A percentile compares a stretch with the other conserved stretches of the same genome.
These are phyloP conservation scores for Salix udensis DNA, from an alignment of 345 rosid species.

Conservation along the genomic window DNA sequence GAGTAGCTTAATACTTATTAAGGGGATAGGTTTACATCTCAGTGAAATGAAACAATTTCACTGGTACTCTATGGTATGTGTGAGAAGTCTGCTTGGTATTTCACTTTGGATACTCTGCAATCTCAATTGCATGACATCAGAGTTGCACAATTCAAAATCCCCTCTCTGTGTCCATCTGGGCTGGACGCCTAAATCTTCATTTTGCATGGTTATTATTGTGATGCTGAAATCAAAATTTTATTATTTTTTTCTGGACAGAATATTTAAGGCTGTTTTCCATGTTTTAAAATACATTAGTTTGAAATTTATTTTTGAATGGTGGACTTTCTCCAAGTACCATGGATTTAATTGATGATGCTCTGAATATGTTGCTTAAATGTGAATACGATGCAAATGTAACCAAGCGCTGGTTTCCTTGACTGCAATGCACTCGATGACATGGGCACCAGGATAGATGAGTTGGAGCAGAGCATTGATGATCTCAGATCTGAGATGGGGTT, in stretches of 20 bases:
- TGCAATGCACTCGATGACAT: constrained; percentile 74
- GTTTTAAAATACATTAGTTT: background rate
- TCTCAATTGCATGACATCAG: background rate
- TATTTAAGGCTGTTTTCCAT: background rate
- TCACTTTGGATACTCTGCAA: background rate
- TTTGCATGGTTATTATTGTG: background rate
- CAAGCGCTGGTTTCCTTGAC: constrained; percentile 42
- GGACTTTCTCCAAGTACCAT: background rate
- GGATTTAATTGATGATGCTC: background rate
- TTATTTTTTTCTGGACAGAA: background rate
- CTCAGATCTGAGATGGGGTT: constrained; percentile 63
- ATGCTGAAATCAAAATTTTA: background rate
- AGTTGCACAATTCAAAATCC: background rate
- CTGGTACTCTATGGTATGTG: background rate
- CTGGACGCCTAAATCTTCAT: background rate
- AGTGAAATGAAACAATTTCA: background rate
- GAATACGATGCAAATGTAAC: background rate
- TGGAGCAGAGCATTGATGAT: constrained; percentile 82
- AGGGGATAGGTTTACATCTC: background rate
- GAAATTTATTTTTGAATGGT: background rate
- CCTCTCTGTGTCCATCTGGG: too few relatives aligned
- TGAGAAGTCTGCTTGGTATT: background rate
- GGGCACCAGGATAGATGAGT: constrained; percentile 74
- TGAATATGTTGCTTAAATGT: background rate
- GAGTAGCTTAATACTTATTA: background rate